Evolutionary conservation across 345 rosid genomes (phyloP).

Genomic region (Excoecaria agallocha): DNA sequence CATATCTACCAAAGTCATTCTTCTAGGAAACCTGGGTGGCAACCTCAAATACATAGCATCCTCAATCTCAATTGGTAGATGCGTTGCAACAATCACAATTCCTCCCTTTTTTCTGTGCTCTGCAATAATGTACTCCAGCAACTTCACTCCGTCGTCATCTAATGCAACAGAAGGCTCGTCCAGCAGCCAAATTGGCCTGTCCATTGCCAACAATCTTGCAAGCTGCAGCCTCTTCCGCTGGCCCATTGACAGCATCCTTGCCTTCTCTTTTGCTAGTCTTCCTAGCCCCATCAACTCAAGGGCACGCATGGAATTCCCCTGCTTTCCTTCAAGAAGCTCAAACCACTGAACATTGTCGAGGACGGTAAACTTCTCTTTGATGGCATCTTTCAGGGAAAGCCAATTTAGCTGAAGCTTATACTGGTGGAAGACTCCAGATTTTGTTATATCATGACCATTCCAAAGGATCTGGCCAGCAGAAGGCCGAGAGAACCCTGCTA

Average conservation of each 20-base stretch:
- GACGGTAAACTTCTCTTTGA: constrained; percentile 63
- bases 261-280: constrained; percentile 66
- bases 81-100: constrained; percentile 81
- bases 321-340: constrained; percentile 70
- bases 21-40: constrained; percentile 79
- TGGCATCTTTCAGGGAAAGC: constrained; percentile 80
- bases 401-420: constrained; percentile 91
- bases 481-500: constrained; percentile 81
- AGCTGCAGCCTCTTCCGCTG: constrained; percentile 85
- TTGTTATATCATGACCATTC: constrained; percentile 78
- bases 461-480: constrained; percentile 87
- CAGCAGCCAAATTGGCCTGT: constrained; percentile 84
- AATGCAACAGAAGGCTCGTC: constrained; percentile 89
- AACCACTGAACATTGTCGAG: constrained; percentile 88
- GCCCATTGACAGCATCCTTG: constrained; percentile 87
- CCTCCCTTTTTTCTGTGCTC: constrained; percentile 81
- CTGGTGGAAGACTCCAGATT: constrained; percentile 80
- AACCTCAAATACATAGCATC: constrained; percentile 77
- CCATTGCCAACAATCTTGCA: constrained; percentile 75
- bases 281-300: constrained; percentile 87
- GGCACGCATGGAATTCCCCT: constrained; percentile 73
- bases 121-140: constrained; percentile 66
- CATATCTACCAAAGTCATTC: constrained; percentile 77
- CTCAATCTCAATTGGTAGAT: constrained; percentile 76
- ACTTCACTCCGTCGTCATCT: constrained; percentile 72